These are phyloP conservation scores for Blastobotrys indianensis DNA, from an alignment of 1,139 yeast genomes.

Conservation along the genomic window DNA sequence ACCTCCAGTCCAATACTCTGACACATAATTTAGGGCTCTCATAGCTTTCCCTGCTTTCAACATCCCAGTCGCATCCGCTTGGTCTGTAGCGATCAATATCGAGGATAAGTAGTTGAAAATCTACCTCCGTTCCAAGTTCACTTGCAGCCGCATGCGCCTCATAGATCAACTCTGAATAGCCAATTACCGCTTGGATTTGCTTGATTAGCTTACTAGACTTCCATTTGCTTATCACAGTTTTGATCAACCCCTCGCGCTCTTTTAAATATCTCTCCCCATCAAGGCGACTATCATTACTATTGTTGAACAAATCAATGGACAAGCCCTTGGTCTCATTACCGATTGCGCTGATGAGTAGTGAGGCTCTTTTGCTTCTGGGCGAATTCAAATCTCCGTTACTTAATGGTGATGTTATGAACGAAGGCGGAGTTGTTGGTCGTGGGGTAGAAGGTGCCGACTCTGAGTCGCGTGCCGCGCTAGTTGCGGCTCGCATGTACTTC, in stretches of 20 bases:
- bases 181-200: slow-evolving; percentile 15
- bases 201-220: slow-evolving; percentile 9
- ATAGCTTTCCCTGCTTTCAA: no score
- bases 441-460: background rate
- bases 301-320: no score
- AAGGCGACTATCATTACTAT: background rate
- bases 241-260: slow-evolving; percentile 17
- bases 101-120: slow-evolving; percentile 24
- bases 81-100: slow-evolving; percentile 9
- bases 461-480: slow-evolving; percentile 4
- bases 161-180: slow-evolving; percentile 16
- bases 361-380: background rate
- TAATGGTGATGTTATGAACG: background rate
- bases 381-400: background rate
- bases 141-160: slow-evolving; percentile 22
- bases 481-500: slow-evolving; percentile 6
- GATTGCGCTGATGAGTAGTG: no score
- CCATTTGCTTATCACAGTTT: slow-evolving; percentile 10
- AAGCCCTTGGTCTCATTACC: no score
- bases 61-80: no score
- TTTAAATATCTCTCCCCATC: slow-evolving; percentile 6
- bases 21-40: slow-evolving; percentile 11
- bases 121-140: slow-evolving; percentile 14
- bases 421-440: slow-evolving; percentile 6
- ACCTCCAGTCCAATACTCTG: slow-evolving; percentile 22